Evolutionary conservation across 305 asterid genomes (phyloP), one percentile per base, ranked within the genome.

Genomic region (Rubia tinctorum): DNA sequence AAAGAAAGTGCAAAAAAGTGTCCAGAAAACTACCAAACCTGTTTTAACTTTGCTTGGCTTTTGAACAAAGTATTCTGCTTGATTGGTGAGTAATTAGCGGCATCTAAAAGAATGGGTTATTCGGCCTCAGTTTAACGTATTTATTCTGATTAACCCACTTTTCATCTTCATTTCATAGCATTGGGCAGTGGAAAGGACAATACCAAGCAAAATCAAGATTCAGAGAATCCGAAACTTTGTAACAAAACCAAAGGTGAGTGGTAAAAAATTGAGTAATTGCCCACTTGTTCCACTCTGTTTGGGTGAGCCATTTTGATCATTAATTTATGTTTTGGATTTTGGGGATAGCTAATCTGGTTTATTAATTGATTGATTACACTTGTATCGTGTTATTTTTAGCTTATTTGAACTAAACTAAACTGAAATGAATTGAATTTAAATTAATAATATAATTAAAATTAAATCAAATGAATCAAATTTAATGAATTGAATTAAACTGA

Each of bases 31-130:
- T 69, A 49, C n/a, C 73, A 49, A 18, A 53, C 5, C 47, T 69
- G 73, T 45, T 13, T 30, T 17, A 53, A 71, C 74, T 37, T 71
- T 11, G 39, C 53, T 65, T 20, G 51, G 65, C 51, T 71, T 9
- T 14, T 71, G 9, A 14, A 23, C 8, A 53, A n/a, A 71, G 12
- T 12, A 5, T 56, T 55, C 2, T 6, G 20, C 37, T 53, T 71
- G 12, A 14, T 55, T 20, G 74, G 74, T 71, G 43, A 62, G 67
- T 25, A 1, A 8, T 22, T 8, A 39, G 8, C 0, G 27, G 2
- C 10, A 39, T 4, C 27, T 8, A 42, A 5, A 6, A 0, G 6
- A 42, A 42, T 42, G 6, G 45, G 5, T 0, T 1, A 15, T 53
- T 3, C 5, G 9, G 6, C 43, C 30, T 27, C 4, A 22, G 27